phyloP scores from a whole-genome alignment of 805 yeast species.

The Saccharomycopsis sp. region DNA sequence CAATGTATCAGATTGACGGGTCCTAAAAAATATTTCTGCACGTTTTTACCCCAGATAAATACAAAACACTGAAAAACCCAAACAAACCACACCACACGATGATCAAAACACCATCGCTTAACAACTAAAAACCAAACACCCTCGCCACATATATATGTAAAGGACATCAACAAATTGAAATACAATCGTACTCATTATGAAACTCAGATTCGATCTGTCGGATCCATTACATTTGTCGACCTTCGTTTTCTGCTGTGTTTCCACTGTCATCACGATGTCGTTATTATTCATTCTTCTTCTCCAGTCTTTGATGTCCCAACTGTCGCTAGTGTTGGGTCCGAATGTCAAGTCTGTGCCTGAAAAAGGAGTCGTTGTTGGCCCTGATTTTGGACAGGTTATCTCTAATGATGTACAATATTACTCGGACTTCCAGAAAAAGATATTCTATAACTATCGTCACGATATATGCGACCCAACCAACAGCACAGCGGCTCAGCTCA shows the following conservation, averaged over 20 bases:
- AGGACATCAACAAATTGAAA: too few relatives aligned
- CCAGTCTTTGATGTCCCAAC: slow-evolving; percentile 3
- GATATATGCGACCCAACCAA: slow-evolving; percentile 14
- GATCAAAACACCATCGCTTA: neutral
- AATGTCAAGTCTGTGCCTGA: slow-evolving; percentile 36
- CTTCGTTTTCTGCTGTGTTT: neutral
- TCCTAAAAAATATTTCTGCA: neutral
- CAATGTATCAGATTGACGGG: neutral
- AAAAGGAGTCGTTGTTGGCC: slow-evolving; percentile 15
- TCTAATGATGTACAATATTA: slow-evolving; percentile 7
- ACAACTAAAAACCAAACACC: neutral
- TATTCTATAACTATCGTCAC: slow-evolving; percentile 10
- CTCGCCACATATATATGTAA: too few relatives aligned
- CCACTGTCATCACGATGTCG: slow-evolving; percentile 3
- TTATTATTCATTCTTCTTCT: slow-evolving; percentile 2
- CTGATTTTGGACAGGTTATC: slow-evolving; percentile 23
- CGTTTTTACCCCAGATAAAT: neutral
- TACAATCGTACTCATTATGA: too few relatives aligned
- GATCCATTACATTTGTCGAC: slow-evolving; percentile 5
- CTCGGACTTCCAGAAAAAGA: neutral
- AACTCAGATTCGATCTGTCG: neutral
- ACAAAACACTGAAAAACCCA: neutral
- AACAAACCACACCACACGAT: neutral
- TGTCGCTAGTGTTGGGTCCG: neutral
- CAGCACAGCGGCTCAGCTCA: slow-evolving; percentile 21